Conservation (phyloP, 768 basidiomycete genomes). For the Mrakia blollopis region DNA sequence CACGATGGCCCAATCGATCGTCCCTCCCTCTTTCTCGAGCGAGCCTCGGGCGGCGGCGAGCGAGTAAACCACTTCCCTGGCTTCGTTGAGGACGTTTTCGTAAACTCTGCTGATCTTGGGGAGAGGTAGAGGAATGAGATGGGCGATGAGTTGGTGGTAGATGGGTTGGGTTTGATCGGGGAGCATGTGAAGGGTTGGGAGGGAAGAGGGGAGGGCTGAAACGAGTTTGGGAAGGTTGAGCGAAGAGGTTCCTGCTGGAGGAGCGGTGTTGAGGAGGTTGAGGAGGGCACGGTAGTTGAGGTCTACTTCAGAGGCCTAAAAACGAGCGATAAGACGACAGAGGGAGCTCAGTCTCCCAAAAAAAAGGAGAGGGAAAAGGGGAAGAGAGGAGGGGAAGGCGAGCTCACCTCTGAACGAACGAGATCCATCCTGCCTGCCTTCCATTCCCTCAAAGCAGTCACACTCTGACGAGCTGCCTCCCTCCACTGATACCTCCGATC, state of each 20-base stretch:
- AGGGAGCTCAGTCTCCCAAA: too few relatives aligned
- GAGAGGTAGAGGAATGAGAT: not conserved
- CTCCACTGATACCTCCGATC: not conserved
- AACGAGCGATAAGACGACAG: too few relatives aligned
- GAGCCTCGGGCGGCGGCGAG: not conserved
- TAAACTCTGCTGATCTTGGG: not conserved
- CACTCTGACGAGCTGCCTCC: not conserved
- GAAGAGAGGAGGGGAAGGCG: not conserved
- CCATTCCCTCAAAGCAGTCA: not conserved
- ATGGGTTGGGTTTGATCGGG: not conserved
- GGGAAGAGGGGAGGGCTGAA: not conserved
- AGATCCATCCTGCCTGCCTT: not conserved
- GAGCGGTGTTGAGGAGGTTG: not conserved
- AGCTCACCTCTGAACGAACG: not conserved
- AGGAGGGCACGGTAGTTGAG: not conserved
- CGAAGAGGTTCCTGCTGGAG: not conserved
- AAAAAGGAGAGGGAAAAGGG: not conserved
- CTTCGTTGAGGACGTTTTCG: not conserved
- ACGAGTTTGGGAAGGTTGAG: slow-evolving; percentile 6
- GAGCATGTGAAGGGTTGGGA: not conserved
- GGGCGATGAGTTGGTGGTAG: not conserved
- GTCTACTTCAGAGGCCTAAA: not conserved
- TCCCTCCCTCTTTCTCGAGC: slow-evolving; percentile 34
- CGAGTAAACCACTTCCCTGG: not conserved
- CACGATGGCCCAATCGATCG: slow-evolving; percentile 40